Conservation (phyloP, 108 stramenopile species). For the Pinguiococcus pyrenoidosus region DNA sequence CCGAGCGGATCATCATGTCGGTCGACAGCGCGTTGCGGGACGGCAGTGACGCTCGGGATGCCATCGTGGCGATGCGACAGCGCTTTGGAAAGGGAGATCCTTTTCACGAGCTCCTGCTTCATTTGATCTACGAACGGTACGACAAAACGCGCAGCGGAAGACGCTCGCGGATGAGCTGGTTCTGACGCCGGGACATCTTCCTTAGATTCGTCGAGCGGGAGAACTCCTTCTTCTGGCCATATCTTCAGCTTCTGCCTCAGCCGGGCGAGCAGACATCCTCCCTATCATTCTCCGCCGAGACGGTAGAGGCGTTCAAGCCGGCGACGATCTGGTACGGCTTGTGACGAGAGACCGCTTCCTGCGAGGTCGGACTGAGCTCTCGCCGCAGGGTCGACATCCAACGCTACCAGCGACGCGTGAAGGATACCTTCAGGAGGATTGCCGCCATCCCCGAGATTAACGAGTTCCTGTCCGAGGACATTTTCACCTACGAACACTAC, state of each 20-base stretch:
- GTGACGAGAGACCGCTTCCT: too few species aligned
- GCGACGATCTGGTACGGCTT: too few species aligned
- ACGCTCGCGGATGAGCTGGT: too few species aligned
- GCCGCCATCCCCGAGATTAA: background rate
- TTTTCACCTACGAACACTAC: constrained; percentile 39
- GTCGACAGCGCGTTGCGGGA: constrained; percentile 19
- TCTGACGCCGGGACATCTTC: too few species aligned
- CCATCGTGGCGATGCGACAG: constrained; percentile 3
- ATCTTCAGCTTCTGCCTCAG: constrained; percentile 47
- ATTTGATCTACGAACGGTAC: constrained; percentile 50
- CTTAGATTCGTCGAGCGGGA: constrained; percentile 37
- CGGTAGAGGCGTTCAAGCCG: constrained; percentile 29
- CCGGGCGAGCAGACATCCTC: constrained; percentile 38
- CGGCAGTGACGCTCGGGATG: constrained; percentile 13
- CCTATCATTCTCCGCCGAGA: constrained; percentile 27
- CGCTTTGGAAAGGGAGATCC: constrained; percentile 23
- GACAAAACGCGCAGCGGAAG: too few species aligned
- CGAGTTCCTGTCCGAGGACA: constrained; percentile 28
- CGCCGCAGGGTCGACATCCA: constrained; percentile 7
- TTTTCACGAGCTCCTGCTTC: constrained; percentile 45
- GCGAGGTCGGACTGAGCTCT: too few species aligned
- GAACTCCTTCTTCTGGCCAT: constrained; percentile 48
- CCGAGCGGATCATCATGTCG: constrained; percentile 32
- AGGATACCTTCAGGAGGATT: background rate
- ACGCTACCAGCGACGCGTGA: constrained; percentile 1